phyloP scores from a whole-genome alignment of 2,329 filamentous ascomycete genomes.

The Ceratocystis huliohia region DNA sequence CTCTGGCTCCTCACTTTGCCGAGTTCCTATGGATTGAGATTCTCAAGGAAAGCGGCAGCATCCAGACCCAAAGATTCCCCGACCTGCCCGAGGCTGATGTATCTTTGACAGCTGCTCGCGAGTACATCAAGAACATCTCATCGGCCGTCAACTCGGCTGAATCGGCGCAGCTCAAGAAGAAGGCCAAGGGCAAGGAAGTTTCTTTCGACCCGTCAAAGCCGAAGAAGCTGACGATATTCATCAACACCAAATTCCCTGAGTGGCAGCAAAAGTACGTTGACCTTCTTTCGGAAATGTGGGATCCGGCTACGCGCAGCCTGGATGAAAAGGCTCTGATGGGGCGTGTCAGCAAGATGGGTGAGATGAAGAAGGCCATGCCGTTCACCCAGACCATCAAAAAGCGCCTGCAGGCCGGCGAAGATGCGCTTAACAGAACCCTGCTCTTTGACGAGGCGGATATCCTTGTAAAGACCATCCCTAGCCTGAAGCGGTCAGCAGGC shows the following conservation, averaged over 20 bases:
- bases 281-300: constrained; percentile 59
- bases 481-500: constrained; percentile 61
- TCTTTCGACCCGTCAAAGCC: constrained; percentile 81
- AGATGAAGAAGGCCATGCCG: constrained; percentile 97
- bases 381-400: constrained; percentile 84
- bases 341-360: constrained; percentile 66
- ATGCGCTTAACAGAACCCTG: constrained; percentile 71
- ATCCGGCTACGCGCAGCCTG: constrained; percentile 44
- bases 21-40: constrained; percentile 93
- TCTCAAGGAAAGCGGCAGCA: constrained; percentile 58
- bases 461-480: constrained; percentile 63
- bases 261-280: constrained; percentile 92
- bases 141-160: constrained; percentile 80
- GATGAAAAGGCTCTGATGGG: constrained; percentile 73
- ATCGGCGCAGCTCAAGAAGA: constrained; percentile 69
- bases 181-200: constrained; percentile 79
- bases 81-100: constrained; percentile 52
- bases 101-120: constrained; percentile 60
- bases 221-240: constrained; percentile 82
- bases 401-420: constrained; percentile 60
- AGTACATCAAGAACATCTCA: constrained; percentile 65
- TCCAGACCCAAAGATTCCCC: constrained; percentile 72
- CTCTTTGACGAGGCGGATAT: constrained; percentile 73
- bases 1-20: constrained; percentile 84
- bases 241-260: constrained; percentile 63